Evolutionary conservation across 1,284 basidiomycete species (phyloP).

Genomic region (Pyrrhoderma noxium): DNA sequence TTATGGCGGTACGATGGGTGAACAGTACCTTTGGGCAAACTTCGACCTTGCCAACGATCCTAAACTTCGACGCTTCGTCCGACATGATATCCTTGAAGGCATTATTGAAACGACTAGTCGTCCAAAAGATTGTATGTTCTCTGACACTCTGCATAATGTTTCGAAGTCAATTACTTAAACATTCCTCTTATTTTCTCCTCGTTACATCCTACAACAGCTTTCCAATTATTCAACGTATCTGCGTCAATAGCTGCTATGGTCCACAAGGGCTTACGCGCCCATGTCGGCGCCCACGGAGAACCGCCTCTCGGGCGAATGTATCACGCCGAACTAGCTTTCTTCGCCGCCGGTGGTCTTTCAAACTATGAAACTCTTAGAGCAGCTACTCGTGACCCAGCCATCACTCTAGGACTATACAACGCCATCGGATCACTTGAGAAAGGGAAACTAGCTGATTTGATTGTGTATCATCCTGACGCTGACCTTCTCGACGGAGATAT

Average conservation of each 20-base stretch:
- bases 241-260: slow-evolving; percentile 61
- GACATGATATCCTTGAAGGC: slow-evolving; percentile 56
- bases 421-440: slow-evolving; percentile 54
- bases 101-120: slow-evolving; percentile 54
- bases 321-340: slow-evolving; percentile 63
- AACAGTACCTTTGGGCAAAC: slow-evolving; percentile 60
- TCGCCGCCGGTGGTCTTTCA: slow-evolving; percentile 45
- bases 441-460: slow-evolving; percentile 63
- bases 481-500: slow-evolving; percentile 47
- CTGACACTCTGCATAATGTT: not conserved
- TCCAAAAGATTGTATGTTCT: slow-evolving; percentile 46
- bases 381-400: slow-evolving; percentile 57
- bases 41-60: slow-evolving; percentile 57
- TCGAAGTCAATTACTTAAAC: no score
- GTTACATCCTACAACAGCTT: slow-evolving; percentile 43
- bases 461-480: slow-evolving; percentile 52
- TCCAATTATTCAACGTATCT: slow-evolving; percentile 60
- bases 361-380: slow-evolving; percentile 53
- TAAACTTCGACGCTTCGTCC: slow-evolving; percentile 54
- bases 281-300: slow-evolving; percentile 73
- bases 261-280: slow-evolving; percentile 46
- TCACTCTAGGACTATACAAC: slow-evolving; percentile 50
- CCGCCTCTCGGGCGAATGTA: slow-evolving; percentile 66
- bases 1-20: slow-evolving; percentile 61
- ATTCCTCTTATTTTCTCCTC: no score